Percentiles rank a stretch among this genome's conserved stretches.
phyloP scores from a whole-genome alignment of 306 rosid genomes.

The Echinosophora koreensis region DNA sequence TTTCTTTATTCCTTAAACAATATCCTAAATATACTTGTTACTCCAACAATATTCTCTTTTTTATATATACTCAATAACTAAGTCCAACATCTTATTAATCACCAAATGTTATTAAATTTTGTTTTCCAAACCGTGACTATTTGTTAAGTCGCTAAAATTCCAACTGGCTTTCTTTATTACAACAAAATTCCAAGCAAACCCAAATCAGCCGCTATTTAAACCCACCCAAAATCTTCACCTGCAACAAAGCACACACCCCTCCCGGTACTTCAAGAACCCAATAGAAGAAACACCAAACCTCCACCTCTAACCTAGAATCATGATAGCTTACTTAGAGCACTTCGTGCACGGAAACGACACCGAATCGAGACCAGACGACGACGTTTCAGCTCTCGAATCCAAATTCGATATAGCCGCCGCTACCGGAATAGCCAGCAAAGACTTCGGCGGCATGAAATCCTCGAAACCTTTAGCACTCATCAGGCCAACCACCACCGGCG shows the following conservation, averaged over 20 bases:
- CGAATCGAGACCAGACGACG: conserved; percentile 63
- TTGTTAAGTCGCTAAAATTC: background rate
- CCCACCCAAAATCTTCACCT: conserved; percentile 28
- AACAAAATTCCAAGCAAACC: background rate
- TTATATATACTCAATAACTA: no score
- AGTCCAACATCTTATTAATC: no score
- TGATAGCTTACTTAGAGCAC: conserved; percentile 87
- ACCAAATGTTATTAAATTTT: no score
- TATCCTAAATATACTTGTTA: no score
- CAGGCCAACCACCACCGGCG: conserved; percentile 55
- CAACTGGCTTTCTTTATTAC: background rate
- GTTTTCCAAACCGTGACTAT: no score
- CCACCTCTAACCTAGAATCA: conserved; percentile 41
- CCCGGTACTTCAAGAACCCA: background rate
- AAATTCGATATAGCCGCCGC: conserved; percentile 50
- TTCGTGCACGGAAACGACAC: conserved; percentile 74
- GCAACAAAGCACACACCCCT: background rate
- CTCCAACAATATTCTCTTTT: no score
- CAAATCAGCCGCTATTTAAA: conserved; percentile 45
- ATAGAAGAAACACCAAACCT: background rate
- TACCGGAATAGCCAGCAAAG: conserved; percentile 58
- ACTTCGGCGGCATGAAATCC: conserved; percentile 85
- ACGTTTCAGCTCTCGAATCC: conserved; percentile 54
- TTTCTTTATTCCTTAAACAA: no score
- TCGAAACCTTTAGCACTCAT: conserved; percentile 63